phyloP scores from a whole-genome alignment of 345 rosid genomes.

The Boechera divaricarpa region DNA sequence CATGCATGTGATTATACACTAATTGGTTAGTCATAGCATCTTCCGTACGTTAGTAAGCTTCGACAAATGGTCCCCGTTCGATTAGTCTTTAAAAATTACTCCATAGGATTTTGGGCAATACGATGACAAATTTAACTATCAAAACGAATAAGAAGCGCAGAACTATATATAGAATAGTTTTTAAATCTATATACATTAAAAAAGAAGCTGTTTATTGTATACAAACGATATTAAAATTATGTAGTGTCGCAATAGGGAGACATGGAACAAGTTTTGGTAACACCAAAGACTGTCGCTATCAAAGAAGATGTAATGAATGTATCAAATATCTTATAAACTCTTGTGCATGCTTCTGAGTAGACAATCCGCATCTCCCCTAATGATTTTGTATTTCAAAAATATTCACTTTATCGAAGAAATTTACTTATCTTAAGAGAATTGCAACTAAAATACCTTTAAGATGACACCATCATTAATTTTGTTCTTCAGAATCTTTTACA shows the following conservation, averaged over 20 bases:
- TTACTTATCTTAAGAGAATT: conserved; percentile 25
- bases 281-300: conserved; percentile 44
- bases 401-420: conserved; percentile 35
- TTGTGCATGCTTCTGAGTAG: conserved; percentile 31
- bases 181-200: conserved; percentile 2
- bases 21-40: conserved; percentile 49
- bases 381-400: conserved; percentile 40
- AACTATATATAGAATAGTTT: background rate
- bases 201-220: conserved; percentile 22
- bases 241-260: conserved; percentile 34
- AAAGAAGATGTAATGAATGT: conserved; percentile 31
- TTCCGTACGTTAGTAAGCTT: conserved; percentile 45
- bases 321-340: conserved; percentile 19
- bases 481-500: background rate
- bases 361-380: conserved; percentile 35
- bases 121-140: conserved; percentile 38
- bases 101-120: conserved; percentile 27
- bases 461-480: conserved; percentile 42
- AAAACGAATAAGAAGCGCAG: background rate
- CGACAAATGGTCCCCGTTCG: conserved; percentile 34
- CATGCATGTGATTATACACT: conserved; percentile 46
- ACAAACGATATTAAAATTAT: conserved; percentile 15
- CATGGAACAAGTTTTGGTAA: conserved; percentile 26
- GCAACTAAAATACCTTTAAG: conserved; percentile 40
- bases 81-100: conserved; percentile 12